Conservation (phyloP, 768 basidiomycete genomes). For the Termitomyces sp. region DNA sequence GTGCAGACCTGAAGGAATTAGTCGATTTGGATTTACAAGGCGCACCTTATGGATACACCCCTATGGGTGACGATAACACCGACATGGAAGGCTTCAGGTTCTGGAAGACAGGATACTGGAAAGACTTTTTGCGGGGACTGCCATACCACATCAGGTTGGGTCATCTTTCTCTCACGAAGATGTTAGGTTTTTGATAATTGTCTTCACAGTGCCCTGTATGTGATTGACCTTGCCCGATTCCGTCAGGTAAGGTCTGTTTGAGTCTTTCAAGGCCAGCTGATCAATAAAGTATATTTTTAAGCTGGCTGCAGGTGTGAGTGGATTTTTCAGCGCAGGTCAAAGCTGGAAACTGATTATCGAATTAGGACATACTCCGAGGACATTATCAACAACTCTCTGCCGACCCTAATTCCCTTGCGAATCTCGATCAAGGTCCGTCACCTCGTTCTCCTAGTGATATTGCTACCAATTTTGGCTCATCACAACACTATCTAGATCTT, state of each 20-base stretch:
- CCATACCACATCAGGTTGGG: slow-evolving; percentile 94
- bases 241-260: slow-evolving; percentile 59
- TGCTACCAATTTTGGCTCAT: not conserved
- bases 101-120: slow-evolving; percentile 98
- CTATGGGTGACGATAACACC: slow-evolving; percentile 92
- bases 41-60: slow-evolving; percentile 93
- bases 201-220: slow-evolving; percentile 78
- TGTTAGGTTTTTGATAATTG: not conserved
- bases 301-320: slow-evolving; percentile 49
- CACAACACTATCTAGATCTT: slow-evolving; percentile 58
- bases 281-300: slow-evolving; percentile 19
- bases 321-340: not conserved
- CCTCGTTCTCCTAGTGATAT: not conserved
- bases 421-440: slow-evolving; percentile 83
- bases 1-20: slow-evolving; percentile 92
- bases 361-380: slow-evolving; percentile 80
- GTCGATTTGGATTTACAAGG: slow-evolving; percentile 92
- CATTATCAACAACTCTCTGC: slow-evolving; percentile 93
- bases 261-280: not conserved
- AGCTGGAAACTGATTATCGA: not conserved
- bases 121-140: slow-evolving; percentile 73
- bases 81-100: slow-evolving; percentile 99
- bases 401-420: slow-evolving; percentile 91
- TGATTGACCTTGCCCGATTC: slow-evolving; percentile 93
- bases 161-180: not conserved